Evolutionary conservation across 2,329 filamentous ascomycete genomes (phyloP).

Genomic region (Ustilaginoidea virens): DNA sequence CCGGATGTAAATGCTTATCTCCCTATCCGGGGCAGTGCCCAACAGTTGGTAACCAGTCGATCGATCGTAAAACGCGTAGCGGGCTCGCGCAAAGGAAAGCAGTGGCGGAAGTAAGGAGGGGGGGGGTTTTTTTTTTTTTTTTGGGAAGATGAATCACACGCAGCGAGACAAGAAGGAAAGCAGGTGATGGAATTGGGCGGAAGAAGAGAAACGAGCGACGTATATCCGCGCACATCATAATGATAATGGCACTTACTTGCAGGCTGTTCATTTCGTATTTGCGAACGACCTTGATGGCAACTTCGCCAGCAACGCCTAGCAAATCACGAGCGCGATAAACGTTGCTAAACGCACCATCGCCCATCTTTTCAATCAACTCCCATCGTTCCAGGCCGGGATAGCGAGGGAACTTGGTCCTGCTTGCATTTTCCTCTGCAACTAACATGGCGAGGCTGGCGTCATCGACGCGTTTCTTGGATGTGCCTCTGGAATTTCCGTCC

Average conservation of each 20-base stretch:
- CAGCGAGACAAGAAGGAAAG: constrained; percentile 5
- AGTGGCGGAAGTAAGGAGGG: no score
- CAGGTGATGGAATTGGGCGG: background rate
- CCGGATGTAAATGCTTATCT: constrained; percentile 85
- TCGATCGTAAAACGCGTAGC: constrained; percentile 1
- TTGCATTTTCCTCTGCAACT: constrained; percentile 82
- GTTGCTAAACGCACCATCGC: constrained; percentile 96
- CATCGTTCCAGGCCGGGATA: constrained; percentile 41
- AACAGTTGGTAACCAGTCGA: constrained; percentile 35
- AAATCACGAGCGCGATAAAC: constrained; percentile 80
- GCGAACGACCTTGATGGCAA: constrained; percentile 95
- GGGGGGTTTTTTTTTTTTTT: no score
- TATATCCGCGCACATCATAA: constrained; percentile 5
- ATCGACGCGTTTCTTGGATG: constrained; percentile 23
- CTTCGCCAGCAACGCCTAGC: constrained; percentile 57
- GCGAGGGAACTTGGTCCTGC: constrained; percentile 67
- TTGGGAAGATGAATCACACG: constrained; percentile 1
- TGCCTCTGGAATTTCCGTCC: constrained; percentile 10
- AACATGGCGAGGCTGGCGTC: constrained; percentile 69
- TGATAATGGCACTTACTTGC: constrained; percentile 60
- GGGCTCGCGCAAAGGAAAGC: constrained; percentile 3
- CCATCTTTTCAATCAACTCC: constrained; percentile 90
- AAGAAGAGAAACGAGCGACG: constrained; percentile 9
- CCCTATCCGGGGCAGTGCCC: constrained; percentile 45
- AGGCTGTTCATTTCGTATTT: constrained; percentile 98